Percentiles rank a stretch among this genome's conserved stretches.
Conservation (phyloP, 768 basidiomycete species). For the Kwoniella bestiolae region DNA sequence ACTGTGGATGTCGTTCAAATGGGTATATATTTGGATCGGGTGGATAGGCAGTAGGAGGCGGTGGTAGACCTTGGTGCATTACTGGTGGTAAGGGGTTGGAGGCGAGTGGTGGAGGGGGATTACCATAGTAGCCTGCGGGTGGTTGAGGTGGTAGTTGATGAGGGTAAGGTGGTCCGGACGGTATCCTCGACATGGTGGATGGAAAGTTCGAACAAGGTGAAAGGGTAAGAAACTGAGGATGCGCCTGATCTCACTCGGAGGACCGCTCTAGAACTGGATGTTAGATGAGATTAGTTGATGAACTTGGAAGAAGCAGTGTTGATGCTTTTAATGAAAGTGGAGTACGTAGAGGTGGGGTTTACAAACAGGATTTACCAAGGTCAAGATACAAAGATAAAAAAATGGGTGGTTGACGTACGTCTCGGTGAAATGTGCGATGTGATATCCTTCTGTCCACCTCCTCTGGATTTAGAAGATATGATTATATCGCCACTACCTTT, state of each 20-base stretch:
- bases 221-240: background rate
- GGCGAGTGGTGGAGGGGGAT: background rate
- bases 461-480: background rate
- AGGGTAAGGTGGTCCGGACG: slow-evolving; percentile 17
- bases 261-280: no score
- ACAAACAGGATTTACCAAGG: no score
- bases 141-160: slow-evolving; percentile 18
- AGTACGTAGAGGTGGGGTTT: no score
- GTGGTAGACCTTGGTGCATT: slow-evolving; percentile 17
- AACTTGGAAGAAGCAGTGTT: background rate
- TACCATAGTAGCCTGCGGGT: slow-evolving; percentile 1
- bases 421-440: background rate
- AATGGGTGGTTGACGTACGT: background rate
- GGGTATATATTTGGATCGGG: slow-evolving; percentile 19
- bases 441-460: background rate
- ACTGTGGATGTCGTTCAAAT: slow-evolving; percentile 20
- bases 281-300: background rate
- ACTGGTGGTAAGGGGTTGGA: slow-evolving; percentile 1
- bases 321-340: no score
- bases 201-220: background rate
- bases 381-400: no score
- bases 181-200: slow-evolving; percentile 21
- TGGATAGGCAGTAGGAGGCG: slow-evolving; percentile 6
- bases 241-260: background rate
- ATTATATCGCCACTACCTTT: background rate